Evolutionary conservation across 1,139 yeast genomes (phyloP), one percentile per base, ranked within the genome.

Genomic region (Nematodospora anomalae): DNA sequence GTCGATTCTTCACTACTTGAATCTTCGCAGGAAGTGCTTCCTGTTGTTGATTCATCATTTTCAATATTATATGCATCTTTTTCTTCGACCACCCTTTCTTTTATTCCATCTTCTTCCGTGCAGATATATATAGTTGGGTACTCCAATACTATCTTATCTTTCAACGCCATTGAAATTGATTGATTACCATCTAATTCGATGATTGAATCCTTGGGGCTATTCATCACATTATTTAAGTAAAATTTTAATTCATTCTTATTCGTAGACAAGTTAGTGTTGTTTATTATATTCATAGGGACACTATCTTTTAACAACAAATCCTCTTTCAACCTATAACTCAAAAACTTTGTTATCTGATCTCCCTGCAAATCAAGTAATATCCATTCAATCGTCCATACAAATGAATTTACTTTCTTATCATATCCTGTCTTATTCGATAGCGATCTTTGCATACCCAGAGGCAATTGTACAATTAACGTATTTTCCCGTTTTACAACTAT

Each of bases 301-400:
- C 72, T 58, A 8, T 68, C 73, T 10, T 46, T 49, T 14, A 75
- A 39, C 0, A 44, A 26, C 6, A 53, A 41, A n/a, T 44, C 46
- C 37, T 76, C 81, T 40, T 67, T 72, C 14, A 75, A 55, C 36
- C 77, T 56, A 43, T 68, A 77, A 43, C 78, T 74, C 24, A 72
- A 42, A 45, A 74, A 70, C 7, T 60, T 55, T 8, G 57, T 47
- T 20, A 50, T 32, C 25, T 53, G 53, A 5, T 40, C 37, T 0
- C 58, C 60, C 4, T 51, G 44, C 3, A 50, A 45, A 23, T 64
- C 61, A n/a, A 73, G 50, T 6, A 78, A 50, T 0, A 75, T 56
- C 85, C 89, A 83, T 54, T 89, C 95, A 0, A 88, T 58, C 0
- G 96, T 83, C 96, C 97, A 89, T 14, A 75, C 74, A 55, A 76